A percentile compares a stretch with the other conserved stretches of the same genome.
Conservation (phyloP, 352 stramenopile species). For the Phytophthora multivora region DNA sequence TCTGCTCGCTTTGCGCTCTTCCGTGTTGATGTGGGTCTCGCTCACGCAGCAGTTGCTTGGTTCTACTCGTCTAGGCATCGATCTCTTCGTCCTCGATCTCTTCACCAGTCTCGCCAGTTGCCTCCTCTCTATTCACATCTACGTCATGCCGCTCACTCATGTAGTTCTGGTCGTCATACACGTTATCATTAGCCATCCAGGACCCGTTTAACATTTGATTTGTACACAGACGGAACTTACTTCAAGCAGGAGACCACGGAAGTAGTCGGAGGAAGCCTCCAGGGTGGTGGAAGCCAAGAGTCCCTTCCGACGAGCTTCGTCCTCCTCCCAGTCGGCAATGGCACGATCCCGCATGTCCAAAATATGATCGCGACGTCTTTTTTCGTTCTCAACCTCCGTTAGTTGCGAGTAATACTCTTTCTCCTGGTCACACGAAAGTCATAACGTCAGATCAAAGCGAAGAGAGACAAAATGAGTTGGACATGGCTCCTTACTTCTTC, state of each 20-base stretch:
- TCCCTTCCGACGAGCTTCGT: slow-evolving; percentile 68
- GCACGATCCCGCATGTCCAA: slow-evolving; percentile 71
- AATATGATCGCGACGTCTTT: slow-evolving; percentile 70
- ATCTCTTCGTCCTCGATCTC: slow-evolving; percentile 48
- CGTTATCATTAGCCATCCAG: slow-evolving; percentile 2
- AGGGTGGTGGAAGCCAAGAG: slow-evolving; percentile 59
- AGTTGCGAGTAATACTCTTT: slow-evolving; percentile 82
- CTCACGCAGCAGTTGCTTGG: not conserved
- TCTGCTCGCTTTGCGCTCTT: slow-evolving; percentile 13
- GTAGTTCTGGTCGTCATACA: slow-evolving; percentile 50
- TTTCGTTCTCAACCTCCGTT: slow-evolving; percentile 81
- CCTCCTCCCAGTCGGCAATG: slow-evolving; percentile 80
- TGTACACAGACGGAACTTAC: slow-evolving; percentile 31
- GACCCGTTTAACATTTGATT: not conserved
- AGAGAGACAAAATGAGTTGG: not conserved
- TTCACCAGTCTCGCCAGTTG: slow-evolving; percentile 25
- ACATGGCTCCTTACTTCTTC: slow-evolving; percentile 50
- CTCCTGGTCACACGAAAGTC: slow-evolving; percentile 34
- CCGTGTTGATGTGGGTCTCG: slow-evolving; percentile 10
- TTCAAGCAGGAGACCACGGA: slow-evolving; percentile 70
- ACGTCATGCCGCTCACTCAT: slow-evolving; percentile 81
- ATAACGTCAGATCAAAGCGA: slow-evolving; percentile 2
- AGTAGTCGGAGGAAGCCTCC: slow-evolving; percentile 63
- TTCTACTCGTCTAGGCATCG: slow-evolving; percentile 21
- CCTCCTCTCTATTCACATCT: slow-evolving; percentile 52